Conservation (phyloP, 2,329 filamentous ascomycete genomes). For the Dothistroma pini region DNA sequence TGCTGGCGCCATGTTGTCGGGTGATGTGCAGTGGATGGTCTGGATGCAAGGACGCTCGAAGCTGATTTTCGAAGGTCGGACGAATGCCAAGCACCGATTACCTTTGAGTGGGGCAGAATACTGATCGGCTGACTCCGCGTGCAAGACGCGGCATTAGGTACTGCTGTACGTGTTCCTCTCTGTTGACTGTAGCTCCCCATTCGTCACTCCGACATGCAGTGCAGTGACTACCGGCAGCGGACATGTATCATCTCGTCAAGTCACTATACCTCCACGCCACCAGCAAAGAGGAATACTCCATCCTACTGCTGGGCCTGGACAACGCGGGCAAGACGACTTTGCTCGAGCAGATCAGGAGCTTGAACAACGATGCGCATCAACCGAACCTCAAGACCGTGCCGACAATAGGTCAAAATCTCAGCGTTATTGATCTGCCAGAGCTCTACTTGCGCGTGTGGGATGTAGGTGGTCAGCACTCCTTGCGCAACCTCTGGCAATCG, state of each 20-base stretch:
- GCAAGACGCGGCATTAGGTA: no score
- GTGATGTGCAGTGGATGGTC: conserved; percentile 9
- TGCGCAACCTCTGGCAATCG: conserved; percentile 89
- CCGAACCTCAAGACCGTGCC: conserved; percentile 79
- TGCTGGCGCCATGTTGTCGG: conserved; percentile 34
- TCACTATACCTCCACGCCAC: conserved; percentile 92
- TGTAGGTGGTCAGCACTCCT: conserved; percentile 84
- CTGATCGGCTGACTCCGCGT: no score
- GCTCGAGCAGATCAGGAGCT: conserved; percentile 90
- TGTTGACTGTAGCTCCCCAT: not conserved
- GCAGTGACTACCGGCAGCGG: conserved; percentile 10
- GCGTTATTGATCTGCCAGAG: conserved; percentile 82
- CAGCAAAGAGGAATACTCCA: conserved; percentile 99
- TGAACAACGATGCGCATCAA: conserved; percentile 67
- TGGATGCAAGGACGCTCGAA: conserved; percentile 7
- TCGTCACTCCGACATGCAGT: not conserved
- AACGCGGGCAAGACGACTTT: conserved; percentile 99
- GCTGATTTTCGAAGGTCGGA: conserved; percentile 6
- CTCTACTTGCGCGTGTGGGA: conserved; percentile 99
- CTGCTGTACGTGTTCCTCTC: no score
- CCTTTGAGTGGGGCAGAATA: no score
- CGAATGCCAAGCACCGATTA: not conserved
- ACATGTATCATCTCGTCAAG: conserved; percentile 94
- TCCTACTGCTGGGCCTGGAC: conserved; percentile 93
- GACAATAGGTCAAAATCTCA: conserved; percentile 95